phyloP scores from a whole-genome alignment of 305 asterid genomes.

The Rubia peregrina region DNA sequence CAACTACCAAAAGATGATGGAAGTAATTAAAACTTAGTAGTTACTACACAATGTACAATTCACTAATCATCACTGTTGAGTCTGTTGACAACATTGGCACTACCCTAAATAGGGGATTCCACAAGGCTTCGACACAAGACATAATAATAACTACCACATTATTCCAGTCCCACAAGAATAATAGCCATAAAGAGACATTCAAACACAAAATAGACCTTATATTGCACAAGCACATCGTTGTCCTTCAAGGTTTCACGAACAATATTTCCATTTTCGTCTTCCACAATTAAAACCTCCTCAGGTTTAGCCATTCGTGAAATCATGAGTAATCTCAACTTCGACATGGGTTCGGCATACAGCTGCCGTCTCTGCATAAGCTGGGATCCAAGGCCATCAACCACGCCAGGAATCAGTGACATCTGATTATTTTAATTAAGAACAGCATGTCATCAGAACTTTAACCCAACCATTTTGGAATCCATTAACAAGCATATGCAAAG shows the following conservation, averaged over 20 bases:
- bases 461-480: not conserved
- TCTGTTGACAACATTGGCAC: not conserved
- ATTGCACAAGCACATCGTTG: conserved; percentile 93
- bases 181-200: not conserved
- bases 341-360: not conserved
- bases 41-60: no score
- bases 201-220: conserved; percentile 51
- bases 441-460: conserved; percentile 11
- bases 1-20: no score
- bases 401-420: conserved; percentile 57
- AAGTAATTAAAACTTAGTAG: no score
- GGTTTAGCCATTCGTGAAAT: conserved; percentile 77
- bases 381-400: conserved; percentile 19
- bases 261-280: conserved; percentile 98
- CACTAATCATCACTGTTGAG: not conserved
- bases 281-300: conserved; percentile 95
- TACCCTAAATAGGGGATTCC: not conserved
- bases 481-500: not conserved
- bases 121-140: not conserved
- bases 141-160: not conserved
- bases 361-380: no score
- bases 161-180: not conserved
- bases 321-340: no score
- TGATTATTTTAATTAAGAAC: conserved; percentile 27
- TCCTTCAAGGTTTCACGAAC: conserved; percentile 99